Evolutionary conservation across 495 filamentous ascomycete species (phyloP).

Genomic region (Aspergillus cavernicola): DNA sequence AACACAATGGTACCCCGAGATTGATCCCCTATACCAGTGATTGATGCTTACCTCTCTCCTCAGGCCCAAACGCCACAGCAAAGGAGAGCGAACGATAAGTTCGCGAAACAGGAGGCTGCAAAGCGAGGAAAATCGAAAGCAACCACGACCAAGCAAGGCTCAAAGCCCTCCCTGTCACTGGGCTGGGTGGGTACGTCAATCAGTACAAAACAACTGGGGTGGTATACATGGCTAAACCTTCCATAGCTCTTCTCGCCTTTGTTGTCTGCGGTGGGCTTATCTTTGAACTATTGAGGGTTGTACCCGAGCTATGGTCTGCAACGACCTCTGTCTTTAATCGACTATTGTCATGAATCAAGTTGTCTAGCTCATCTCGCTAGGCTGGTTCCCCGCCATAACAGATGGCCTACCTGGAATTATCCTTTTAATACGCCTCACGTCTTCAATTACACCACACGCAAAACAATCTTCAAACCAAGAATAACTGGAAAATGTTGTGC

Average conservation of each 20-base stretch:
- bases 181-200: constrained; percentile 76
- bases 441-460: background rate
- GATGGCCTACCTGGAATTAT: background rate
- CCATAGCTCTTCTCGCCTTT: constrained; percentile 69
- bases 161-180: constrained; percentile 74
- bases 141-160: constrained; percentile 58
- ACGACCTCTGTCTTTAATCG: constrained; percentile 22
- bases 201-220: background rate
- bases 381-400: background rate
- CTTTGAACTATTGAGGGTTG: constrained; percentile 79
- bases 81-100: constrained; percentile 82
- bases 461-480: background rate
- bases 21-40: background rate
- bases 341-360: constrained; percentile 10
- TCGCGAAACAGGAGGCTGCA: constrained; percentile 69
- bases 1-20: constrained; percentile 2
- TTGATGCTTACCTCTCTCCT: background rate
- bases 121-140: constrained; percentile 79
- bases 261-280: constrained; percentile 79
- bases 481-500: background rate
- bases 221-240: constrained; percentile 3
- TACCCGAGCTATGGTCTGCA: constrained; percentile 49
- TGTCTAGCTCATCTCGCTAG: too few relatives aligned
- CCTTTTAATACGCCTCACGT: background rate
- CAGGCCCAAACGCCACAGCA: constrained; percentile 95